Evolutionary conservation across 495 filamentous ascomycete genomes (phyloP).

Genomic region (Penicillium manginii): DNA sequence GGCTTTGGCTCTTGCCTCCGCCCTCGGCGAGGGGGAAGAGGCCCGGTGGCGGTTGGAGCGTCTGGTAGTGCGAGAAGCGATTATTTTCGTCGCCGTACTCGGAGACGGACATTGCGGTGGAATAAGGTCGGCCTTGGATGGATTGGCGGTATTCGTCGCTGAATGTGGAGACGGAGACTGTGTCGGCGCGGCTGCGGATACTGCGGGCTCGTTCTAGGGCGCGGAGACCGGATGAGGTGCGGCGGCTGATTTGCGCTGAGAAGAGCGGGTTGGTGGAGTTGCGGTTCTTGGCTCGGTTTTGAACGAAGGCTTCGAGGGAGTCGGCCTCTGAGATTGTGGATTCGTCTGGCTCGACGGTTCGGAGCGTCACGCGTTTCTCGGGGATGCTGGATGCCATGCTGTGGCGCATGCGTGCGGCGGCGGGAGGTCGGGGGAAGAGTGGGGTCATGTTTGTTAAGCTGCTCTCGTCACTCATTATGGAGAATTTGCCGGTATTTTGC

Average conservation of each 20-base stretch:
- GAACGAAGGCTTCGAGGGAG: conserved; percentile 50
- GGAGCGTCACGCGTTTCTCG: conserved; percentile 40
- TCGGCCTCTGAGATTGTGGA: conserved; percentile 45
- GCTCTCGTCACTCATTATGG: conserved; percentile 45
- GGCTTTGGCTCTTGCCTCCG: conserved; percentile 34
- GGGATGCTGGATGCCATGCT: conserved; percentile 35
- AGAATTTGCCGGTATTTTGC: conserved; percentile 44
- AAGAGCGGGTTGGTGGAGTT: conserved; percentile 51
- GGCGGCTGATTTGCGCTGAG: conserved; percentile 42
- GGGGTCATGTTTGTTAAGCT: conserved; percentile 41
- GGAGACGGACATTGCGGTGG: conserved; percentile 43
- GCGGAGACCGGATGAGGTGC: conserved; percentile 40
- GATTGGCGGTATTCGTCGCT: conserved; percentile 41
- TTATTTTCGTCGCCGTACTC: conserved; percentile 45
- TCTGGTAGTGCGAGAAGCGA: conserved; percentile 33
- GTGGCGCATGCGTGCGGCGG: conserved; percentile 30
- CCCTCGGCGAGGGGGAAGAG: conserved; percentile 33
- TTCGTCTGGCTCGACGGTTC: conserved; percentile 39
- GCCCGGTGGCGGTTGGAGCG: conserved; percentile 23
- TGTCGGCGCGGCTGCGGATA: conserved; percentile 44
- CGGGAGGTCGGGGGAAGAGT: conserved; percentile 45
- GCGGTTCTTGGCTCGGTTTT: conserved; percentile 46
- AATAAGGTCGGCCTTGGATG: conserved; percentile 41
- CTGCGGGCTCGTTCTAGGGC: conserved; percentile 44
- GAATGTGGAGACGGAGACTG: conserved; percentile 39